phyloP scores from a whole-genome alignment of 805 yeast species.

The Suhomyces emberorum region DNA sequence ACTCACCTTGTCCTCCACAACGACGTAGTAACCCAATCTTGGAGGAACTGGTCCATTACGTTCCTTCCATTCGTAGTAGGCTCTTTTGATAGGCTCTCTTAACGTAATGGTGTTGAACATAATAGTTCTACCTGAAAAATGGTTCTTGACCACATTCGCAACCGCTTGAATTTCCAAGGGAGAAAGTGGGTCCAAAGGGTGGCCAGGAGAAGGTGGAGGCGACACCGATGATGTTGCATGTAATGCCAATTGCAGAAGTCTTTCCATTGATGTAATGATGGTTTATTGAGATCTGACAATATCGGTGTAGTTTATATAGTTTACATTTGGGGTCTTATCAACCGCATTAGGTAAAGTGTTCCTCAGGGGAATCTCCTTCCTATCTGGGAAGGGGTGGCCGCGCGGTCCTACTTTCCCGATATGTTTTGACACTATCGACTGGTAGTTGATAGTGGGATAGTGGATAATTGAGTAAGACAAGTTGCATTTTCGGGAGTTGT shows the following conservation, averaged over 20 bases:
- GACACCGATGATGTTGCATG: constrained; percentile 56
- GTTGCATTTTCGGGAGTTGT: too few species aligned
- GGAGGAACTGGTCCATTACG: constrained; percentile 59
- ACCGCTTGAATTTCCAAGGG: constrained; percentile 59
- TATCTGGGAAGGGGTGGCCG: not conserved
- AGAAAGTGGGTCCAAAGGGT: constrained; percentile 71
- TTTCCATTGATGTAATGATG: constrained; percentile 44
- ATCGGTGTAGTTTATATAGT: too few species aligned
- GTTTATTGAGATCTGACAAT: too few species aligned
- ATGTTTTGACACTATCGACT: too few species aligned
- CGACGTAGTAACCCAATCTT: constrained; percentile 64
- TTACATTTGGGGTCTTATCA: not conserved
- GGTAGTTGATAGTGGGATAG: too few species aligned
- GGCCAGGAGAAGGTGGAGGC: constrained; percentile 55
- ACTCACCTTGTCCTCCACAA: constrained; percentile 52
- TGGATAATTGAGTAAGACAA: too few species aligned
- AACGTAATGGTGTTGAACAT: constrained; percentile 68
- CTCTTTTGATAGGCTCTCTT: constrained; percentile 66
- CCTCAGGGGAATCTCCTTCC: constrained; percentile 6
- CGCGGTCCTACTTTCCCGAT: too few species aligned
- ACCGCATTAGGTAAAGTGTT: constrained; percentile 1
- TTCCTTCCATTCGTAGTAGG: constrained; percentile 65
- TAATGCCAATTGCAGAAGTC: constrained; percentile 60
- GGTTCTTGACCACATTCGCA: constrained; percentile 48
- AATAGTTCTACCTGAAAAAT: constrained; percentile 45